phyloP scores from a whole-genome alignment of 2,329 filamentous ascomycete genomes.

The Ustulina deusta region DNA sequence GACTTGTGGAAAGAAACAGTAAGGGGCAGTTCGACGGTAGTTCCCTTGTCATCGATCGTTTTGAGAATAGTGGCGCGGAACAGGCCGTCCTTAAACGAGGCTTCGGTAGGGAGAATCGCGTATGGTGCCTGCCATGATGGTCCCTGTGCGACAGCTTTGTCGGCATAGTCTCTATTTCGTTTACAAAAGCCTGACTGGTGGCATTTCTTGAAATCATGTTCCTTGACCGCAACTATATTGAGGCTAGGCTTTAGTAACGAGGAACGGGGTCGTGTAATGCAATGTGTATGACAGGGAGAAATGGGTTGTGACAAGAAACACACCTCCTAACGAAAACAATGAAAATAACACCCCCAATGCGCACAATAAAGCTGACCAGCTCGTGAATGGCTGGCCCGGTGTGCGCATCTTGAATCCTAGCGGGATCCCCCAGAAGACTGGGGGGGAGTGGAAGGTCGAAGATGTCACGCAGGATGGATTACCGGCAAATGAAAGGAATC shows the following conservation, averaged over 20 bases:
- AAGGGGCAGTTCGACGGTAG: constrained; percentile 82
- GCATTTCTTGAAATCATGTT: constrained; percentile 98
- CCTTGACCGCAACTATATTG: constrained; percentile 81
- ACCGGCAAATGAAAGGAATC: constrained; percentile 24
- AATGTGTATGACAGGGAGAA: background rate
- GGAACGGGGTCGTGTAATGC: background rate
- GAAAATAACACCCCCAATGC: constrained; percentile 69
- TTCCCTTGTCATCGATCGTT: constrained; percentile 72
- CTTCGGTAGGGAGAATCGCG: constrained; percentile 75
- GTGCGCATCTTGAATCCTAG: constrained; percentile 62
- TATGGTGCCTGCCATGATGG: constrained; percentile 85
- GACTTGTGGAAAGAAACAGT: constrained; percentile 91
- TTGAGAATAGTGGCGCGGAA: constrained; percentile 87
- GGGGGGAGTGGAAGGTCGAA: constrained; percentile 39
- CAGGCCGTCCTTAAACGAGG: constrained; percentile 82
- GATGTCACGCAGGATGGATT: constrained; percentile 48
- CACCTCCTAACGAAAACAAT: constrained; percentile 74
- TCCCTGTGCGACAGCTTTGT: constrained; percentile 74
- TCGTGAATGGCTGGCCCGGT: constrained; percentile 63
- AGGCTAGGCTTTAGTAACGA: constrained; percentile 24
- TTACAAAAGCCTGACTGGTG: constrained; percentile 97
- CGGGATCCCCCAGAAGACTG: constrained; percentile 44
- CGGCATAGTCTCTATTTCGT: constrained; percentile 90
- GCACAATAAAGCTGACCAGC: constrained; percentile 74
- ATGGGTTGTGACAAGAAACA: constrained; percentile 45